A percentile compares a stretch with the other conserved stretches of the same genome.
phyloP scores from a whole-genome alignment of 495 filamentous ascomycete species.

The Xylaria grammica region DNA sequence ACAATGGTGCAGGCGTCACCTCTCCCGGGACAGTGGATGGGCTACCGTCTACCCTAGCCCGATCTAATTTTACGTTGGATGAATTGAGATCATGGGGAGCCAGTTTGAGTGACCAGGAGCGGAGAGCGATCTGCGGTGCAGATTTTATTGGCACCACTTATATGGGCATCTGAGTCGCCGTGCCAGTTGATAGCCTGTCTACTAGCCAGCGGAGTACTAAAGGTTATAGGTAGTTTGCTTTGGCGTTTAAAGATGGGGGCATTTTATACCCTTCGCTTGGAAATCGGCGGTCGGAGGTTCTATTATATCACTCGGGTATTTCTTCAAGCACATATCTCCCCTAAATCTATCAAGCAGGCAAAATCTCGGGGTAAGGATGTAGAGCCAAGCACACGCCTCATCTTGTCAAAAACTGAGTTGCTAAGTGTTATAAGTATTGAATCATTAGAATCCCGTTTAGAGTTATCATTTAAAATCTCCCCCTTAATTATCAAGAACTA shows the following conservation, averaged over 20 bases:
- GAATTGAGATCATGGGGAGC: constrained; percentile 43
- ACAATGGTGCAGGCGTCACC: constrained; percentile 19
- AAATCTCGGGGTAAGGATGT: no score
- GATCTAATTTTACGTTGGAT: constrained; percentile 47
- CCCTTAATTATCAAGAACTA: no score
- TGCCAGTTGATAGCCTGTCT: neutral
- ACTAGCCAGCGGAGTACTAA: no score
- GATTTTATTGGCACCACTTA: constrained; percentile 50
- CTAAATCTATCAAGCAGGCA: no score
- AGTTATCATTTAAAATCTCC: no score
- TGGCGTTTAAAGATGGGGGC: neutral
- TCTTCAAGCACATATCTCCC: no score
- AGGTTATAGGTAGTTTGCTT: neutral
- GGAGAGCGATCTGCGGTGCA: constrained; percentile 51
- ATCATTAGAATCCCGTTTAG: no score
- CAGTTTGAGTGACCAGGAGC: constrained; percentile 45
- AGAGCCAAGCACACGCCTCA: no score
- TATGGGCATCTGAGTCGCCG: constrained; percentile 29
- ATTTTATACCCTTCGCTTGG: neutral
- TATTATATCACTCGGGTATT: neutral
- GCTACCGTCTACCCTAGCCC: constrained; percentile 21
- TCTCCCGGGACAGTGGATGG: constrained; percentile 19
- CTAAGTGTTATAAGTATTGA: no score
- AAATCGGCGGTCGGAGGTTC: neutral
- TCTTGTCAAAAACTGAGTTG: no score